Evolutionary conservation across 257 asterid species (phyloP), one percentile per base, ranked within the genome.

Genomic region (Solanum virginianum): DNA sequence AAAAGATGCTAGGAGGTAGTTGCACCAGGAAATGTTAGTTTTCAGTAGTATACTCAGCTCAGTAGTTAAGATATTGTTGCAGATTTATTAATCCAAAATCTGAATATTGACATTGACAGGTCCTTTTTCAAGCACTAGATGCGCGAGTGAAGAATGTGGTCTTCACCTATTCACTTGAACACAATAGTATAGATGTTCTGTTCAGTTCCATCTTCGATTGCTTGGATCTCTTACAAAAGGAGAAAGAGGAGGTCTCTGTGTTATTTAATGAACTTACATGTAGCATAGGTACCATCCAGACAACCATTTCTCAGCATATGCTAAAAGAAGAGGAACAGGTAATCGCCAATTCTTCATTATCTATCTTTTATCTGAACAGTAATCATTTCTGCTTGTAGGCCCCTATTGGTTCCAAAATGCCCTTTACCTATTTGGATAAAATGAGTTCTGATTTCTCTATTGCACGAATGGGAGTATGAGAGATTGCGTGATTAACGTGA

Each of bases 291-390:
- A 89, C 95, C 24, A 85, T 92, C 71, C 89, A 87, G 87, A 71
- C 90, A 86, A 89, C 87, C 89, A 89, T 95, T 86, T 88, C 93
- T 80, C 96, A 95, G 86, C 99, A 95, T 81, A 91, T 95, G 95
- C 91, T 88, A 85, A 94, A 95, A 91, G 98, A 95, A 93, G 98
- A 95, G 89, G 88, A 92, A 80, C 98, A 94, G 95, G 98, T 95
- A 86, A 71, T 81, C 24, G 55, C 56, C 60, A 74, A 47, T 45
- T 74, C 81, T 47, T 72, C 39, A 12, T 3, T 47, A 47, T 47
- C 59, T 47, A 74, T 26, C 49, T 74, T 47, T 74, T 32, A 74
- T 74, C 60, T 45, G n/a, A 72, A 47, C 11, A n/a, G 43, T 65
- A 29, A 29, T 65, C 45, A 65, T 65, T 43, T 65, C 2, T 36